phyloP scores from a whole-genome alignment of 2,329 filamentous ascomycete genomes.

The Fulvia fulva region DNA sequence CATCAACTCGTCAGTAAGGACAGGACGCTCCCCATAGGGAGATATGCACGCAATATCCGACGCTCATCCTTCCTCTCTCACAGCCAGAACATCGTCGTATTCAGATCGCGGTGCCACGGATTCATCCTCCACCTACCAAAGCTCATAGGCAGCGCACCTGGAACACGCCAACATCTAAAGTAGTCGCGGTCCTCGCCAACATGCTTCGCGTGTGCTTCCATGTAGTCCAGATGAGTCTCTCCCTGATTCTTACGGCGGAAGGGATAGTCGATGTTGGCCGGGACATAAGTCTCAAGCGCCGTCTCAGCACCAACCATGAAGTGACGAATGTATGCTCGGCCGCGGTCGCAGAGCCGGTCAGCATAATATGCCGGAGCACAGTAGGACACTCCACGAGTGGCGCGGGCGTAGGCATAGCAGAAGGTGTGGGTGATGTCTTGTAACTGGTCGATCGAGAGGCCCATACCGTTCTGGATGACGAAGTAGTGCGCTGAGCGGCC shows the following conservation, averaged over 20 bases:
- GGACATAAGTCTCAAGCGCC: no score
- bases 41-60: background rate
- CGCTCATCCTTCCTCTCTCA: background rate
- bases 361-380: conserved; percentile 36
- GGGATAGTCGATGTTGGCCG: no score
- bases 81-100: background rate
- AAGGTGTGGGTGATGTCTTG: conserved; percentile 27
- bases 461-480: conserved; percentile 14
- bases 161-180: background rate
- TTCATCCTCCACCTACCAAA: background rate
- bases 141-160: background rate
- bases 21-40: background rate
- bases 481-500: conserved; percentile 16
- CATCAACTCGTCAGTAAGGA: background rate
- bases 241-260: no score
- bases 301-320: background rate
- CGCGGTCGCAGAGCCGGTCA: conserved; percentile 38
- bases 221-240: background rate
- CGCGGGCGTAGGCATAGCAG: conserved; percentile 32
- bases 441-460: conserved; percentile 12
- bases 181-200: background rate
- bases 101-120: background rate
- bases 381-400: conserved; percentile 33
- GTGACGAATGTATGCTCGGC: background rate
- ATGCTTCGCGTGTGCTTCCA: background rate